These are phyloP conservation scores for Dactylellina drechsleri DNA, from an alignment of 2,329 filamentous ascomycete genomes.

Conservation along the genomic window DNA sequence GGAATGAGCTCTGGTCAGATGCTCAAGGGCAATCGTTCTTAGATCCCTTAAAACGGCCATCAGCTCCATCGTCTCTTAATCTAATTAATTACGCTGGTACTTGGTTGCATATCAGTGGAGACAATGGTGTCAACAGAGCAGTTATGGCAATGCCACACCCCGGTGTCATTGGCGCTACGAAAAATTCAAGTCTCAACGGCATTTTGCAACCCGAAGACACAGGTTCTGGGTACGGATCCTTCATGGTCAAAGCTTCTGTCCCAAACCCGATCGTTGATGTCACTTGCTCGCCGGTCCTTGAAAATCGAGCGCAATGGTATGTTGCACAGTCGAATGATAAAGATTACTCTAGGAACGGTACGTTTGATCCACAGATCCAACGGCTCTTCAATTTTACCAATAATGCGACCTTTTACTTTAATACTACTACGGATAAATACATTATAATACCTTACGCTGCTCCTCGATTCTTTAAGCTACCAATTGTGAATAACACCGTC, in stretches of 20 bases:
- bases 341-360: slow-evolving; percentile 12
- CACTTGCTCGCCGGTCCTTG: slow-evolving; percentile 74
- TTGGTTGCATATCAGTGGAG: slow-evolving; percentile 37
- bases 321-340: not conserved
- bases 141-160: slow-evolving; percentile 81
- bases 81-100: slow-evolving; percentile 40
- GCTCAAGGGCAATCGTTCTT: slow-evolving; percentile 5
- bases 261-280: slow-evolving; percentile 77
- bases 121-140: slow-evolving; percentile 72
- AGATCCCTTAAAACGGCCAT: slow-evolving; percentile 21
- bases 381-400: slow-evolving; percentile 59
- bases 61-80: slow-evolving; percentile 20
- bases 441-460: slow-evolving; percentile 8
- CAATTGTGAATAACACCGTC: slow-evolving; percentile 29
- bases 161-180: slow-evolving; percentile 72
- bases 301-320: slow-evolving; percentile 66
- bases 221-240: slow-evolving; percentile 72
- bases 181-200: slow-evolving; percentile 69
- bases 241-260: slow-evolving; percentile 74
- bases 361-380: slow-evolving; percentile 18
- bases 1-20: slow-evolving; percentile 27
- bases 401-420: slow-evolving; percentile 60
- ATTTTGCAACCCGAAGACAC: slow-evolving; percentile 76
- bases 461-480: slow-evolving; percentile 24
- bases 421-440: too few species aligned